Evolutionary conservation across 208 protist species (phyloP).

Genomic region (Trypanosoma vivax): DNA sequence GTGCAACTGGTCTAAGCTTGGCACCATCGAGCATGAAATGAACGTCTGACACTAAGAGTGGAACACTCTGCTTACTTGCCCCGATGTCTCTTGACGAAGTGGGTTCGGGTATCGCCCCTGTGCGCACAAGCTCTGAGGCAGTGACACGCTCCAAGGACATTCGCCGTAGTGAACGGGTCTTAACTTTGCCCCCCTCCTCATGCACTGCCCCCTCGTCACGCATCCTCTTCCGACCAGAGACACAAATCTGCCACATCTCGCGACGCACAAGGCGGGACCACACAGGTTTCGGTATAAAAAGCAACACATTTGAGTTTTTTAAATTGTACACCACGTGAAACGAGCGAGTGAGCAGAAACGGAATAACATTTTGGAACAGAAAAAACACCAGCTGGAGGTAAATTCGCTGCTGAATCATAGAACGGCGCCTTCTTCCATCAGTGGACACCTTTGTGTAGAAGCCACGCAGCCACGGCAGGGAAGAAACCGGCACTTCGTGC

Average conservation of each 20-base stretch:
- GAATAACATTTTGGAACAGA: slow-evolving; percentile 58
- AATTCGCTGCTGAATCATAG: slow-evolving; percentile 58
- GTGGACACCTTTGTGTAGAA: slow-evolving; percentile 33
- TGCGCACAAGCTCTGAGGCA: neutral
- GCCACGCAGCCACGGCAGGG: slow-evolving; percentile 55
- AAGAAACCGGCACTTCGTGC: slow-evolving; percentile 36
- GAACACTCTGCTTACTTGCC: too few species aligned
- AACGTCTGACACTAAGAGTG: slow-evolving; percentile 43
- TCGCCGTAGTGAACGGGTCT: neutral
- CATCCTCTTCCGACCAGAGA: slow-evolving; percentile 1
- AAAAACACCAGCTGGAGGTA: slow-evolving; percentile 65
- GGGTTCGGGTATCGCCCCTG: too few species aligned
- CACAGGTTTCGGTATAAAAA: slow-evolving; percentile 49
- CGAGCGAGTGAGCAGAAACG: slow-evolving; percentile 34
- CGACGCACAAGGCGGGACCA: slow-evolving; percentile 40
- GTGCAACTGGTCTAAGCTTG: slow-evolving; percentile 74
- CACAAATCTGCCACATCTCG: slow-evolving; percentile 25
- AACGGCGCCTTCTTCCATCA: slow-evolving; percentile 28
- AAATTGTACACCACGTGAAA: slow-evolving; percentile 63
- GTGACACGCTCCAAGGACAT: slow-evolving; percentile 13
- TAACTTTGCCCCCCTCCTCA: neutral
- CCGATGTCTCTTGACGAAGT: too few species aligned
- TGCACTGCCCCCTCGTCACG: neutral
- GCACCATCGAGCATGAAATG: slow-evolving; percentile 45
- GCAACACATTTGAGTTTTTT: slow-evolving; percentile 30